A percentile compares a stretch with the other conserved stretches of the same genome.
Evolutionary conservation across 2,329 filamentous ascomycete genomes (phyloP).

Genomic region (Trichoderma asperellum): DNA sequence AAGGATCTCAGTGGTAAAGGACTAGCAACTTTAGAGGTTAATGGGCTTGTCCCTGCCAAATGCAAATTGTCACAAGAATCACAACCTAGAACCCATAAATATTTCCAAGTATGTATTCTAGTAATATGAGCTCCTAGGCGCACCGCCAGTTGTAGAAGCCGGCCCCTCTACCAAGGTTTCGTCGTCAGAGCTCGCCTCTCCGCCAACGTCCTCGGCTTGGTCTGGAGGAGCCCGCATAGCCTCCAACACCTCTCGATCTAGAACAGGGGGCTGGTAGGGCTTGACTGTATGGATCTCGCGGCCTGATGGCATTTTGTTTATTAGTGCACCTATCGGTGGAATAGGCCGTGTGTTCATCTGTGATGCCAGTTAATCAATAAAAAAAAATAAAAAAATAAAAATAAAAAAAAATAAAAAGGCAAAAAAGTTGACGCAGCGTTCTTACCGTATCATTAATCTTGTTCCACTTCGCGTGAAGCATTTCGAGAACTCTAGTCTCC

Average conservation of each 20-base stretch:
- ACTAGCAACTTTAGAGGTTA: not conserved
- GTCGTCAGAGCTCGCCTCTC: constrained; percentile 47
- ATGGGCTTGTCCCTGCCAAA: not conserved
- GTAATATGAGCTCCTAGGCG: constrained; percentile 47
- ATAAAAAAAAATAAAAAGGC: no score
- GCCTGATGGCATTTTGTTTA: constrained; percentile 83
- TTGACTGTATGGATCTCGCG: constrained; percentile 80
- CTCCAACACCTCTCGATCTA: constrained; percentile 69
- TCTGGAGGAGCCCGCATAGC: constrained; percentile 54
- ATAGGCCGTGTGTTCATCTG: constrained; percentile 81
- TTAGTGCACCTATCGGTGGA: constrained; percentile 70
- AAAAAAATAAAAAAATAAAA: no score
- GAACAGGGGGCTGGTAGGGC: constrained; percentile 65
- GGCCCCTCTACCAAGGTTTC: constrained; percentile 39
- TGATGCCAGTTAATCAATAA: constrained; percentile 23
- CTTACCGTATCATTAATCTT: constrained; percentile 90
- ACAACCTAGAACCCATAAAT: not conserved
- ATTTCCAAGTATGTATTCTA: constrained; percentile 27
- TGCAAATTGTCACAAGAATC: not conserved
- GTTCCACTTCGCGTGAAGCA: constrained; percentile 86
- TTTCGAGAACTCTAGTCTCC: constrained; percentile 82
- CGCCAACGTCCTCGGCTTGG: constrained; percentile 40
- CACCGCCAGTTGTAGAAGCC: constrained; percentile 48
- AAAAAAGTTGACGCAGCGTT: not conserved
- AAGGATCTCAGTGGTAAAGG: not conserved